Conservation (phyloP, 129 eudicot genomes). For the Silybum marianum region DNA sequence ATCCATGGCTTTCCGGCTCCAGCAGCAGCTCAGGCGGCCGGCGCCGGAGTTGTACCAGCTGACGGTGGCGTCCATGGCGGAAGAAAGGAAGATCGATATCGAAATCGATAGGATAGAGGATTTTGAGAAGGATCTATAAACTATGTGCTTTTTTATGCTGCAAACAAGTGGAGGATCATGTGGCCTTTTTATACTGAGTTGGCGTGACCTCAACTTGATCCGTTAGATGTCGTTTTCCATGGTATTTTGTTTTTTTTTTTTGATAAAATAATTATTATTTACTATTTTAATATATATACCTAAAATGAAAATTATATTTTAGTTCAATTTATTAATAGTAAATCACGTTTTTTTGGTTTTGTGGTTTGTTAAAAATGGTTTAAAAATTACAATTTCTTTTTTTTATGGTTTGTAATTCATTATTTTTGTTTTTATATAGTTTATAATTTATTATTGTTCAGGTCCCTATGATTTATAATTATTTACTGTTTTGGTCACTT, state of each 20-base stretch:
- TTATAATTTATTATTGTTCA: too few species aligned
- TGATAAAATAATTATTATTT: background rate
- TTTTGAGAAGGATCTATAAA: background rate
- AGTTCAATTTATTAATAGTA: too few species aligned
- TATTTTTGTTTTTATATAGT: too few species aligned
- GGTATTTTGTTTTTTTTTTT: background rate
- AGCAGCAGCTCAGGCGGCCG: slow-evolving; percentile 30
- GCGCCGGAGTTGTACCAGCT: slow-evolving; percentile 36
- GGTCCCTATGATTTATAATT: too few species aligned
- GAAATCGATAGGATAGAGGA: background rate
- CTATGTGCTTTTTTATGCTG: background rate
- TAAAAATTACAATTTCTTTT: too few species aligned
- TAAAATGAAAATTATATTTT: too few species aligned
- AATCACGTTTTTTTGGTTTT: too few species aligned
- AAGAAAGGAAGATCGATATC: background rate
- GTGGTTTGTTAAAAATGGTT: too few species aligned
- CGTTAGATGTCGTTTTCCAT: background rate
- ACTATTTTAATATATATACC: too few species aligned
- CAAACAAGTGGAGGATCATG: background rate
- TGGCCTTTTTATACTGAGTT: background rate
- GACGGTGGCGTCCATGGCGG: slow-evolving; percentile 45
- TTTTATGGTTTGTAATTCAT: too few species aligned
- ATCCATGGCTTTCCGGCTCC: slow-evolving; percentile 37
- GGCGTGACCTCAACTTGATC: background rate
- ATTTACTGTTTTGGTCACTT: too few species aligned